Evolutionary conservation across 75 land plant species (phyloP).

Genomic region (Chamaecyparis obtusa): DNA sequence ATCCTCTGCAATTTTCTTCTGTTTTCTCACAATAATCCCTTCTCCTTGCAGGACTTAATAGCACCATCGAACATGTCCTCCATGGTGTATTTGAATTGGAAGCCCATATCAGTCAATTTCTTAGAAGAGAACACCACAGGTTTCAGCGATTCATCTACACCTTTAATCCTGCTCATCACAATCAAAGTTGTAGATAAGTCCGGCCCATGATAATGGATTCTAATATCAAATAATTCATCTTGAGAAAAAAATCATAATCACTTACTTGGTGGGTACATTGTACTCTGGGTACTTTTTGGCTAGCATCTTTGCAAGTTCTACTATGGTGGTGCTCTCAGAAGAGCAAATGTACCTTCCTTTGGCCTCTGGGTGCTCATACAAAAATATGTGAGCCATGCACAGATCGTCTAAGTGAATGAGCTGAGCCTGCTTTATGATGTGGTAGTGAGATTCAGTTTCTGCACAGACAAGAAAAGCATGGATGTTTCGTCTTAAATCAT

Average conservation of each 20-base stretch:
- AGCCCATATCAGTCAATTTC: slow-evolving; percentile 12
- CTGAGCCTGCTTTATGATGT: slow-evolving; percentile 16
- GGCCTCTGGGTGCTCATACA: slow-evolving; percentile 36
- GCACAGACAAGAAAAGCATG: not conserved
- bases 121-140: slow-evolving; percentile 19
- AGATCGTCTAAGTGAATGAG: slow-evolving; percentile 46
- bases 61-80: slow-evolving; percentile 10
- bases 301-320: slow-evolving; percentile 28
- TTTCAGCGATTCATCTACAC: slow-evolving; percentile 13
- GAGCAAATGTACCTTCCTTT: slow-evolving; percentile 48
- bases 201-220: too few relatives aligned
- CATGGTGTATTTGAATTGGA: slow-evolving; percentile 16
- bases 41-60: slow-evolving; percentile 10
- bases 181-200: not conserved
- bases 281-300: slow-evolving; percentile 49
- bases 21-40: slow-evolving; percentile 10
- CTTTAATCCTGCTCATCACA: slow-evolving; percentile 31
- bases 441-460: not conserved
- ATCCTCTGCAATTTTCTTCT: too few relatives aligned
- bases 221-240: too few relatives aligned
- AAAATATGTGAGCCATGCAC: slow-evolving; percentile 31
- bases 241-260: not conserved
- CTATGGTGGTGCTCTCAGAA: slow-evolving; percentile 12
- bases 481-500: too few relatives aligned
- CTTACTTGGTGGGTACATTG: slow-evolving; percentile 51